A percentile compares a stretch with the other conserved stretches of the same genome.
Conservation (phyloP, 1,284 basidiomycete species). For the Gymnopus androsaceus region DNA sequence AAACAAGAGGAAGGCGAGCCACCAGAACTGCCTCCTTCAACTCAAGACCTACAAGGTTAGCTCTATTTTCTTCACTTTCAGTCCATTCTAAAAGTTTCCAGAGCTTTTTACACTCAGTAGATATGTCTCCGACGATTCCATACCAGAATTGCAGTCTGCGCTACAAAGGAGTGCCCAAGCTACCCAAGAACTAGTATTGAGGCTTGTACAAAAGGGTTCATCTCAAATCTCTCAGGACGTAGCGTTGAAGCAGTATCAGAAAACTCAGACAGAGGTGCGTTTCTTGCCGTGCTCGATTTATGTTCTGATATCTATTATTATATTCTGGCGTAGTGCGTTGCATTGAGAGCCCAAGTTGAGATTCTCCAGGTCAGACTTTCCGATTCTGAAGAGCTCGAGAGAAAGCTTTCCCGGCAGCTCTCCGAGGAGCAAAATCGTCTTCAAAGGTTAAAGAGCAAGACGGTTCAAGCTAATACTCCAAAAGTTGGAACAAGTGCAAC, state of each 20-base stretch:
- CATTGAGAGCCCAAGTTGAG: slow-evolving; percentile 62
- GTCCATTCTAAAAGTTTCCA: slow-evolving; percentile 29
- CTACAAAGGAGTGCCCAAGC: slow-evolving; percentile 58
- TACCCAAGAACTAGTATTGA: slow-evolving; percentile 61
- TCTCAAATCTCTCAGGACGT: slow-evolving; percentile 35
- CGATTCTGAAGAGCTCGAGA: slow-evolving; percentile 55
- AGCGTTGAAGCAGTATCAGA: slow-evolving; percentile 49
- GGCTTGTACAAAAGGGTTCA: slow-evolving; percentile 50
- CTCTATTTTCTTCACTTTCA: neutral
- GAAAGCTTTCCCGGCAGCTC: slow-evolving; percentile 60
- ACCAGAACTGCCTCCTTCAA: slow-evolving; percentile 49
- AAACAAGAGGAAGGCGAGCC: neutral
- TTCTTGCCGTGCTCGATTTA: slow-evolving; percentile 13
- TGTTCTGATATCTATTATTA: slow-evolving; percentile 16
- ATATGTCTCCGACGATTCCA: slow-evolving; percentile 50
- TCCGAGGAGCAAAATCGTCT: slow-evolving; percentile 67
- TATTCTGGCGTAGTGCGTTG: slow-evolving; percentile 46
- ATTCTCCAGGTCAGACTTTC: slow-evolving; percentile 59
- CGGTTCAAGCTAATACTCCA: slow-evolving; percentile 49
- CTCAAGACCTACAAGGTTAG: slow-evolving; percentile 14
- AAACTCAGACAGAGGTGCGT: slow-evolving; percentile 62
- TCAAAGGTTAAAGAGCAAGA: slow-evolving; percentile 71
- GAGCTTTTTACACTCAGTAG: slow-evolving; percentile 58
- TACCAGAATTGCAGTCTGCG: slow-evolving; percentile 45
- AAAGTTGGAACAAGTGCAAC: slow-evolving; percentile 28